Evolutionary conservation across 805 yeast genomes (phyloP), one percentile per base, ranked within the genome.

Genomic region (Saccharomycopsis selenospora): DNA sequence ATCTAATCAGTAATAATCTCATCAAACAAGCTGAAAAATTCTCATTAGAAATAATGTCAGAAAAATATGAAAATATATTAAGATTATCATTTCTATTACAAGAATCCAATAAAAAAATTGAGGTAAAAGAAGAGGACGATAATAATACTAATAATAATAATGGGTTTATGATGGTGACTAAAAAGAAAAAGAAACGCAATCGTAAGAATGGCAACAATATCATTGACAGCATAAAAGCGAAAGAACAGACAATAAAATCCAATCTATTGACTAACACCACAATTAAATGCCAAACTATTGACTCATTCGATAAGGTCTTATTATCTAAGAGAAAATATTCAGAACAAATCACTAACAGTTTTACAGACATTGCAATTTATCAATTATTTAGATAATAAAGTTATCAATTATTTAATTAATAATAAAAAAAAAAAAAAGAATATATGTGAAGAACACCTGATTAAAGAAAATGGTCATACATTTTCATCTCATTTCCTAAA

Each of bases 1-100:
- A 14, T n/a, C 20, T 47, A 26, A 36, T 47, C 4, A 27, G 50
- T 23, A 47, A 47, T 36, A 23, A 44, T 27, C 17, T 47, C 6
- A 25, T 13, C n/a, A 28, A 14, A 10, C 47, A 47, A 14, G 18
- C 30, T 2, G 38, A 5, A 13, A 36, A 26, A n/a, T 22, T 24
- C 18, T 8, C 28, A 23, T 38, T 36, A 3, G 25, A 11, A n/a
- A 38, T 36, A 18, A 25, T 36, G 42, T 22, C 2, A 5, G 13
- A 4, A 11, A 23, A 38, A 26, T 33, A 36, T 13, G 27, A 22
- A 6, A 20, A 22, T 6, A 10, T 23, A 14, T 23, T 24, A 5
- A n/a, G 47, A 13, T 11, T 33, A 17, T 11, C 24, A 29, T 23
- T 36, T 18, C 28, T 10, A 6, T 26, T 45, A 20, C 17, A 20